phyloP scores from a whole-genome alignment of 2,329 filamentous ascomycete genomes.

The Arthrobotrys entomopaga region DNA sequence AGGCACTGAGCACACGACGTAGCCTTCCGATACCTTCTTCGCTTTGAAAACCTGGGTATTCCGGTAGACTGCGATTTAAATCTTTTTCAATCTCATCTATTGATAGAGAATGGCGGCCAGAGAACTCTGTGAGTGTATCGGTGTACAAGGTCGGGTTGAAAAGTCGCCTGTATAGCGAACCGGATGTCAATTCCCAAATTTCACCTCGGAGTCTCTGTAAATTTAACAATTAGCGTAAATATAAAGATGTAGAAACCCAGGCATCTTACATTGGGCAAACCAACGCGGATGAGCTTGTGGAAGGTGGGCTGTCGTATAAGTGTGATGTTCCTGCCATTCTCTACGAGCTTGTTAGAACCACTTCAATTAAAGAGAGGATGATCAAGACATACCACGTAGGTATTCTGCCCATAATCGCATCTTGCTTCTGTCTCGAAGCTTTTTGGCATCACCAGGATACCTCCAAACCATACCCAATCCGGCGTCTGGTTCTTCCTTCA shows the following conservation, averaged over 20 bases:
- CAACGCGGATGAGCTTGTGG: constrained; percentile 95
- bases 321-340: constrained; percentile 93
- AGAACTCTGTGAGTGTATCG: constrained; percentile 84
- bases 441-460: constrained; percentile 94
- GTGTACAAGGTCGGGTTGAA: constrained; percentile 84
- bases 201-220: constrained; percentile 79
- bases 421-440: constrained; percentile 92
- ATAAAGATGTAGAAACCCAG: background rate
- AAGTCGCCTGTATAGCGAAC: constrained; percentile 86
- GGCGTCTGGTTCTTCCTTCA: constrained; percentile 80
- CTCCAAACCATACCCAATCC: constrained; percentile 91
- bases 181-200: constrained; percentile 94
- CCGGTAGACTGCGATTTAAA: constrained; percentile 91
- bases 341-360: constrained; percentile 62
- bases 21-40: constrained; percentile 92
- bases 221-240: constrained; percentile 4
- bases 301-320: constrained; percentile 95
- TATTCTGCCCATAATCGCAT: constrained; percentile 99
- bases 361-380: background rate
- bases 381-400: constrained; percentile 68
- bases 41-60: constrained; percentile 97
- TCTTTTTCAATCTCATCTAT: constrained; percentile 99
- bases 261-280: constrained; percentile 77
- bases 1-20: constrained; percentile 90
- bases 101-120: constrained; percentile 87